Evolutionary conservation across 352 stramenopile species (phyloP), one percentile per base, ranked within the genome.

Genomic region (Phytophthora kernoviae): DNA sequence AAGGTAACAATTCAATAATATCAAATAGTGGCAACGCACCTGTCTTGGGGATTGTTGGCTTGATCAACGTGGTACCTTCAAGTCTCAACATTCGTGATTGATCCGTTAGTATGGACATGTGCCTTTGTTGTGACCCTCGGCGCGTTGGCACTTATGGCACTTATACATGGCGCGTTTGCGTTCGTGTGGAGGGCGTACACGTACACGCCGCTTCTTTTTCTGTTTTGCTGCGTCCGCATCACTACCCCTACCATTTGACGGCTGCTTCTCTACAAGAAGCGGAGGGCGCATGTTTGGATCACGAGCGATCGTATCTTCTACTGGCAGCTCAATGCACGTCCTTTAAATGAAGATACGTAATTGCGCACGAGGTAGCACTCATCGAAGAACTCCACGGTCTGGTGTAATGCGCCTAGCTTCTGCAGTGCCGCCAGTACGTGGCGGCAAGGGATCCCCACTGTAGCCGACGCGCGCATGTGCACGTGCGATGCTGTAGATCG

Each of bases 141-240:
- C 72, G n/a, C 74, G 65, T 26, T 74, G 53, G 27, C 75, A 84
- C 24, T 67, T 70, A 36, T 75, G 75, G 47, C 75, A 84, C 48
- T 78, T 84, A 66, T 84, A 84, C 62, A 84, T 56, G 5, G 66
- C 56, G 11, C 75, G 62, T 54, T 82, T 84, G 22, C 75, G 72
- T 5, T 78, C 54, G 9, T 70, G 32, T 26, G 57, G 37, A 36
- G 69, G 72, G 4, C 65, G 65, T 22, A 52, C 75, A 37, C 75
- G 69, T 20, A 59, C 45, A 9, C 69, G 65, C 1, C 75, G 67
- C 54, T 72, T 81, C 57, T 67, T 77, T 51, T 49, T 53, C 12
- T 40, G n/a, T 30, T 6, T 75, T 2, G 12, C 18, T 12, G 20
- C 41, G 20, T 66, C 54, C 5, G 45, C 20, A 52, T 48, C 17